phyloP scores from a whole-genome alignment of 106 monocot genomes.

The Iris macrosiphon region DNA sequence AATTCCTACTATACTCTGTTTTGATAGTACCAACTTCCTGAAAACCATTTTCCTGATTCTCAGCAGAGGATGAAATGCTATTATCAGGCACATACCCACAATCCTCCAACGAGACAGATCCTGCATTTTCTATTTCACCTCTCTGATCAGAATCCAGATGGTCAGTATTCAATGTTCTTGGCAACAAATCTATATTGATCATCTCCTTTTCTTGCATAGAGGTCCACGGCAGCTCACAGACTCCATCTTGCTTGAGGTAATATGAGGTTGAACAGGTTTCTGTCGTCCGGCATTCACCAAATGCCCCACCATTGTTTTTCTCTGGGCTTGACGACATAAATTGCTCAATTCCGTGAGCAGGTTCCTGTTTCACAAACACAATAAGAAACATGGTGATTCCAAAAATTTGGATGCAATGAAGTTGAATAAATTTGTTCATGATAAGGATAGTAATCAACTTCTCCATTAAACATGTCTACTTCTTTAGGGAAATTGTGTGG shows the following conservation, averaged over 20 bases:
- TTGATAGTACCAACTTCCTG: neutral
- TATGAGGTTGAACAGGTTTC: slow-evolving; percentile 9
- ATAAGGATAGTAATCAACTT: too few relatives aligned
- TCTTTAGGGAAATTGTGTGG: too few relatives aligned
- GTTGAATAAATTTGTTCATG: too few relatives aligned
- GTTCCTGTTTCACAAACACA: slow-evolving; percentile 8
- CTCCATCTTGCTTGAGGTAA: neutral
- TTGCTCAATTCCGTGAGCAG: neutral
- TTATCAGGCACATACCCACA: slow-evolving; percentile 28
- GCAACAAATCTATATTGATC: neutral
- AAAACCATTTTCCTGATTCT: slow-evolving; percentile 6
- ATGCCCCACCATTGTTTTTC: neutral
- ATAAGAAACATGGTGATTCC: neutral
- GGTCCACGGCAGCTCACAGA: neutral
- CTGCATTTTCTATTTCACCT: neutral
- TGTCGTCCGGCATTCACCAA: neutral
- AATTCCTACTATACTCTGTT: neutral
- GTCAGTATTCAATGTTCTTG: slow-evolving; percentile 2
- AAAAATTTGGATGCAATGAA: too few relatives aligned
- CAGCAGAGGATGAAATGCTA: slow-evolving; percentile 9
- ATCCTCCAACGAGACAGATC: slow-evolving; percentile 4
- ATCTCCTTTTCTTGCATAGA: slow-evolving; percentile 15
- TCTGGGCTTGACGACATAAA: neutral
- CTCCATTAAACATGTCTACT: too few relatives aligned
- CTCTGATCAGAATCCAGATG: too few relatives aligned